Evolutionary conservation across 345 rosid genomes (phyloP).

Genomic region (Iberis pinnata): DNA sequence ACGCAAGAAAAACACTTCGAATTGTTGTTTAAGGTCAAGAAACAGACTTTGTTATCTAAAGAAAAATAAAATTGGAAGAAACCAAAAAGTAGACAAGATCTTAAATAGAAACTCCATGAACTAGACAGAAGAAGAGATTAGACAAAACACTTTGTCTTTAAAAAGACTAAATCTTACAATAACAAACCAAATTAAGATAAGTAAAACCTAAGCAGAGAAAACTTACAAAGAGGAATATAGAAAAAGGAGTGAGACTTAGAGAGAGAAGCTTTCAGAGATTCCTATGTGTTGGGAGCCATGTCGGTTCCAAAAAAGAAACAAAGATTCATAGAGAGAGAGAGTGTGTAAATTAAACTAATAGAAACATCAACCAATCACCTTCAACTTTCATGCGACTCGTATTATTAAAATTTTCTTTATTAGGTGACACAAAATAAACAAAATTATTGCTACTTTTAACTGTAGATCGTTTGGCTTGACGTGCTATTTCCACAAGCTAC

Average conservation of each 20-base stretch:
- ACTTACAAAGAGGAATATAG: constrained; percentile 24
- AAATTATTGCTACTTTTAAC: constrained; percentile 21
- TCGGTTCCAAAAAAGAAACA: constrained; percentile 54
- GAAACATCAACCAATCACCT: constrained; percentile 46
- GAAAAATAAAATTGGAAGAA: no score
- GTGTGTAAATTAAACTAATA: constrained; percentile 45
- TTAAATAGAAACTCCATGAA: no score
- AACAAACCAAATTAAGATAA: constrained; percentile 14
- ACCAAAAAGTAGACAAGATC: no score
- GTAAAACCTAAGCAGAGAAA: not conserved
- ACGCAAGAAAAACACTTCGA: no score
- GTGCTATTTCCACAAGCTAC: constrained; percentile 28
- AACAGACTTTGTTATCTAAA: no score
- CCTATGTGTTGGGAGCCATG: constrained; percentile 68
- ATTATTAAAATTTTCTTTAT: no score
- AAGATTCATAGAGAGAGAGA: constrained; percentile 14
- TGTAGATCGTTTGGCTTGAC: constrained; percentile 31
- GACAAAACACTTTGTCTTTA: not conserved
- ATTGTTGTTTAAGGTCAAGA: no score
- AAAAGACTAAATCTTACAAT: constrained; percentile 13
- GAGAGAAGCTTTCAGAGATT: constrained; percentile 36
- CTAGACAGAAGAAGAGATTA: no score
- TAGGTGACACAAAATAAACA: constrained; percentile 14
- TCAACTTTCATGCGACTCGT: constrained; percentile 48
- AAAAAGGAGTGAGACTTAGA: constrained; percentile 15